phyloP scores from a whole-genome alignment of 345 rosid genomes.

The Lumnitzera littorea region DNA sequence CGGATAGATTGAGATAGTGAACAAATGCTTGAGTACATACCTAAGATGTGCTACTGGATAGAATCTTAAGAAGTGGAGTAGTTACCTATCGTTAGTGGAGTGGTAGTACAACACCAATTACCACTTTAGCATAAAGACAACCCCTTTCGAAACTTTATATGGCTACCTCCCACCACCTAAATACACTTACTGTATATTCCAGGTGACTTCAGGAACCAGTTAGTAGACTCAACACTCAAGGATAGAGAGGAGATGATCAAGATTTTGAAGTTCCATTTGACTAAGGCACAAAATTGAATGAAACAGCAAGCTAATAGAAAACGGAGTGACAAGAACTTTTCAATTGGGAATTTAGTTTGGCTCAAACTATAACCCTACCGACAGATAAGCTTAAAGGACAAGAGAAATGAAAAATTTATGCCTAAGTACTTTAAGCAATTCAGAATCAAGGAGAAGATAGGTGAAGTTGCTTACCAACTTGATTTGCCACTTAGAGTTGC shows the following conservation, averaged over 20 bases:
- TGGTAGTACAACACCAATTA: constrained; percentile 4
- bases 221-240: too few relatives aligned
- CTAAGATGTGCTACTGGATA: background rate
- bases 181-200: background rate
- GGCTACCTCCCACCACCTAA: background rate
- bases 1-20: too few relatives aligned
- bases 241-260: too few relatives aligned
- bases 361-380: background rate
- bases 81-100: background rate
- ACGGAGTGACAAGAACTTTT: too few relatives aligned
- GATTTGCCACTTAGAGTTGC: background rate
- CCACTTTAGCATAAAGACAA: background rate
- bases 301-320: too few relatives aligned
- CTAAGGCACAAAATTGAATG: too few relatives aligned
- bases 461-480: background rate
- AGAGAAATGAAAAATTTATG: background rate
- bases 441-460: background rate
- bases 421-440: background rate
- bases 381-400: background rate
- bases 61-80: background rate
- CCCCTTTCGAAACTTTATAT: background rate
- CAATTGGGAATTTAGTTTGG: too few relatives aligned
- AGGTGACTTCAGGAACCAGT: background rate
- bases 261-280: too few relatives aligned
- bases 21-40: too few relatives aligned